Evolutionary conservation across 208 protist species (phyloP).

Genomic region (Trypanosoma congolense): DNA sequence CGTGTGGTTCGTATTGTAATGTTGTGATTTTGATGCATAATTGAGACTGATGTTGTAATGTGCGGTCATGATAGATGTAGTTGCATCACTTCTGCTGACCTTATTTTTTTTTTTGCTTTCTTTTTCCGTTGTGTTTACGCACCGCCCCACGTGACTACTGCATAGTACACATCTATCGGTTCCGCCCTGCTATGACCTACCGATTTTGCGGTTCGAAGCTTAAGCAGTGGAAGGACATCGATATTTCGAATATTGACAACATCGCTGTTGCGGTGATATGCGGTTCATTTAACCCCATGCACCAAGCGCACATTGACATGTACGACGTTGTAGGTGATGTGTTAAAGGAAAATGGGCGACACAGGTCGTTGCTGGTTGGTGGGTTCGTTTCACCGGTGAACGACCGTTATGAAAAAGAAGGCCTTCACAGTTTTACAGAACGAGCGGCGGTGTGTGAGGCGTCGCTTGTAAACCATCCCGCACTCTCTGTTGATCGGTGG

Average conservation of each 20-base stretch:
- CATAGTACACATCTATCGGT: background rate
- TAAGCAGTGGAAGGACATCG: conserved; percentile 18
- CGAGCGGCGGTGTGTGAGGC: conserved; percentile 39
- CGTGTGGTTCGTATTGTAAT: too few species aligned
- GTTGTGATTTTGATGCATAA: too few species aligned
- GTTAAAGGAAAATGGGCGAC: conserved; percentile 4
- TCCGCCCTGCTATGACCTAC: conserved; percentile 22
- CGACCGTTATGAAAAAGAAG: conserved; percentile 74
- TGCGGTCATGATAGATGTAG: too few species aligned
- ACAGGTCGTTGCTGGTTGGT: conserved; percentile 38
- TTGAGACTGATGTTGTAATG: too few species aligned
- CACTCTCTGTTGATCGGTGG: conserved; percentile 64
- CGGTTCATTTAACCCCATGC: conserved; percentile 82
- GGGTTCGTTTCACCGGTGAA: conserved; percentile 76
- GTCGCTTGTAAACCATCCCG: conserved; percentile 30
- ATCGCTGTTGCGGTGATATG: conserved; percentile 62
- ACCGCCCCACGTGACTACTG: background rate
- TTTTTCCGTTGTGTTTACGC: conserved; percentile 1
- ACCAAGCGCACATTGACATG: conserved; percentile 61
- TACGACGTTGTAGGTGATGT: conserved; percentile 39
- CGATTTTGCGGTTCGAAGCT: conserved; percentile 36
- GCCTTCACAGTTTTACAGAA: conserved; percentile 31
- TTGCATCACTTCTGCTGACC: conserved; percentile 6
- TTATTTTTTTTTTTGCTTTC: background rate
- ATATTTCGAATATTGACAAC: conserved; percentile 3